A percentile compares a stretch with the other conserved stretches of the same genome.
phyloP scores from a whole-genome alignment of 2,329 filamentous ascomycete species.

The Pseudofabraea citricarpa region DNA sequence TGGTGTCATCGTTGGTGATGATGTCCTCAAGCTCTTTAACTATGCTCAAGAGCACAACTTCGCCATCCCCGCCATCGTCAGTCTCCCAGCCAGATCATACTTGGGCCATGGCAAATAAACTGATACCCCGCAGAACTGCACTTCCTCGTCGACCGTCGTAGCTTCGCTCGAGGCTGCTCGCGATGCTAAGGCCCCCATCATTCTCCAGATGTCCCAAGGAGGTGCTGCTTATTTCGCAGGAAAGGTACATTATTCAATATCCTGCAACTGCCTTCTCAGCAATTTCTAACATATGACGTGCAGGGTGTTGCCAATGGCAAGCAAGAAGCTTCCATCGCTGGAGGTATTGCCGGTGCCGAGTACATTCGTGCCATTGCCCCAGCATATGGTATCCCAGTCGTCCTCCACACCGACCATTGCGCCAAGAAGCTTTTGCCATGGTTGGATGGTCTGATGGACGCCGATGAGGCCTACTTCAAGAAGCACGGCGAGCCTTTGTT shows the following conservation, averaged over 20 bases:
- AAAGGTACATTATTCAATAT: conserved; percentile 51
- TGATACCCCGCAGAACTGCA: conserved; percentile 66
- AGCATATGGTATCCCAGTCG: conserved; percentile 80
- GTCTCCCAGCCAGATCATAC: conserved; percentile 19
- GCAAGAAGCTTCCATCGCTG: conserved; percentile 85
- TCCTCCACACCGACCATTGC: conserved; percentile 97
- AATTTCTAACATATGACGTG: conserved; percentile 8
- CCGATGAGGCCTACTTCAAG: conserved; percentile 95
- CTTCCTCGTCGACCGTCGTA: conserved; percentile 83
- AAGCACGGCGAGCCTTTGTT: conserved; percentile 86
- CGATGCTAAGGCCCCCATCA: conserved; percentile 84
- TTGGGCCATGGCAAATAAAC: conserved; percentile 1
- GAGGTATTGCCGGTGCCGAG: conserved; percentile 83
- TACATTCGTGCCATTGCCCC: conserved; percentile 89
- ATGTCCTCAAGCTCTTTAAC: conserved; percentile 72
- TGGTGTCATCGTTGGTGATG: conserved; percentile 64
- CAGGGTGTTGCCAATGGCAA: conserved; percentile 73
- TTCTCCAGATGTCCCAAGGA: conserved; percentile 91
- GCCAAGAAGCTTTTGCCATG: conserved; percentile 99
- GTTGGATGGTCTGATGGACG: conserved; percentile 93
- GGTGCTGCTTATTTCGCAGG: conserved; percentile 90
- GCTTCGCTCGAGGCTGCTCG: conserved; percentile 90
- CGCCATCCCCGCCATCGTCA: conserved; percentile 77
- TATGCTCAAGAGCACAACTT: conserved; percentile 85
- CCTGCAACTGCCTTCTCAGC: background rate